Percentiles rank a stretch among this genome's conserved stretches.
Evolutionary conservation across 441 rosid genomes (phyloP).

Genomic region (Populus tomentosa): DNA sequence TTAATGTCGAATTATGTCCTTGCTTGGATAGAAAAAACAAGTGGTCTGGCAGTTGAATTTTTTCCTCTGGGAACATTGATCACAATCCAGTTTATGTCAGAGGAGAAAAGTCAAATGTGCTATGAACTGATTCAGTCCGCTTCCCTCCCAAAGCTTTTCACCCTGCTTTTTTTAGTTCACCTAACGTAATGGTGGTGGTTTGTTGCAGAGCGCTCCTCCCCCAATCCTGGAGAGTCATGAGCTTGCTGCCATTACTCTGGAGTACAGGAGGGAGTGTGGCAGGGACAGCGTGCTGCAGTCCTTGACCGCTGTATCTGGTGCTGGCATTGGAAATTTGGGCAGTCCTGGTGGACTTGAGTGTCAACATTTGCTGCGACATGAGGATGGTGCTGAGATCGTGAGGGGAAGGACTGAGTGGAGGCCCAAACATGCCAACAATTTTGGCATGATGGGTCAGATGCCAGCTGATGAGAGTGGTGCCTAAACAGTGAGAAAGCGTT

Average conservation of each 20-base stretch:
- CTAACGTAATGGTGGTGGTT: not conserved
- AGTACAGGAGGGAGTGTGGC: conserved; percentile 97
- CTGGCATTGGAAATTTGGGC: conserved; percentile 35
- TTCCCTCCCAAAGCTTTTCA: not conserved
- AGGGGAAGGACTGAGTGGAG: conserved; percentile 94
- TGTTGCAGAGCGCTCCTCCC: conserved; percentile 80
- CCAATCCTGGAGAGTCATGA: conserved; percentile 74
- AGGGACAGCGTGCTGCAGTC: conserved; percentile 92
- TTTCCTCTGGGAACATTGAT: not conserved
- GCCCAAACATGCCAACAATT: conserved; percentile 47
- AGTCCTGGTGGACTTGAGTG: conserved; percentile 54
- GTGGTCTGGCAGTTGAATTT: not conserved
- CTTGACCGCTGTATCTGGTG: conserved; percentile 58
- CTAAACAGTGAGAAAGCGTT: conserved; percentile 10
- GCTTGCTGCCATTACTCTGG: conserved; percentile 78
- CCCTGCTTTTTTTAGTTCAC: not conserved
- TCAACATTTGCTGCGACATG: conserved; percentile 86
- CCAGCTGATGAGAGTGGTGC: conserved; percentile 29
- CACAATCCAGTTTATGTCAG: not conserved
- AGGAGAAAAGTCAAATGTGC: not conserved
- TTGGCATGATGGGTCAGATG: conserved; percentile 35
- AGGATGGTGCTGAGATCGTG: conserved; percentile 84
- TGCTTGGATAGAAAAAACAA: not conserved
- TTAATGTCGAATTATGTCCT: too few species aligned
- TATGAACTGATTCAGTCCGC: not conserved